Conservation (phyloP, 2,329 filamentous ascomycete species). For the Blastomyces silverae region DNA sequence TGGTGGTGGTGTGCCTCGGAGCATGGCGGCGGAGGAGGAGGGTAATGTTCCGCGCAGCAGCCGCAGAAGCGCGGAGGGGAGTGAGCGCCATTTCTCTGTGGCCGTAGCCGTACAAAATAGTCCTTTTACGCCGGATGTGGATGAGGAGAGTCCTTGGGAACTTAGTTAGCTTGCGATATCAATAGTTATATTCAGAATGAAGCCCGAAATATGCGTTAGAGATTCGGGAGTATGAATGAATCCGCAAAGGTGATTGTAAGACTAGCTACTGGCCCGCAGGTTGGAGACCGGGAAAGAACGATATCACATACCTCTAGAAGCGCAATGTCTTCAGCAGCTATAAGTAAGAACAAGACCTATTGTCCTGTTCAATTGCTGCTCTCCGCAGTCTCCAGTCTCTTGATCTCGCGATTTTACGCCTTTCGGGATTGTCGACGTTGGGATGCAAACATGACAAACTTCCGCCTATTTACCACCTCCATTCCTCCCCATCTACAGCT, state of each 20-base stretch:
- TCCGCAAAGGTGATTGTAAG: too few species aligned
- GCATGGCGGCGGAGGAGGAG: constrained; percentile 17
- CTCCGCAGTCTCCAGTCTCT: background rate
- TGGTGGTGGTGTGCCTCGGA: constrained; percentile 10
- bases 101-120: too few species aligned
- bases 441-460: constrained; percentile 12
- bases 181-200: background rate
- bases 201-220: background rate
- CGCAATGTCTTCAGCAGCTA: background rate
- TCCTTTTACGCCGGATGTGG: background rate
- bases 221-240: too few species aligned
- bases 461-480: too few species aligned
- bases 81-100: constrained; percentile 13
- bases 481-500: too few species aligned
- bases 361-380: background rate
- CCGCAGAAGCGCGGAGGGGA: constrained; percentile 7
- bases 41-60: constrained; percentile 16
- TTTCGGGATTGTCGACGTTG: background rate
- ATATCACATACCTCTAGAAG: constrained; percentile 4
- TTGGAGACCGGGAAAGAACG: background rate
- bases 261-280: background rate
- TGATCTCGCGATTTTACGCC: background rate
- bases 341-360: background rate
- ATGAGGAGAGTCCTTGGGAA: background rate
- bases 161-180: background rate